Evolutionary conservation across 2,329 filamentous ascomycete genomes (phyloP).

Genomic region (Magnaporthiopsis rhizophila): DNA sequence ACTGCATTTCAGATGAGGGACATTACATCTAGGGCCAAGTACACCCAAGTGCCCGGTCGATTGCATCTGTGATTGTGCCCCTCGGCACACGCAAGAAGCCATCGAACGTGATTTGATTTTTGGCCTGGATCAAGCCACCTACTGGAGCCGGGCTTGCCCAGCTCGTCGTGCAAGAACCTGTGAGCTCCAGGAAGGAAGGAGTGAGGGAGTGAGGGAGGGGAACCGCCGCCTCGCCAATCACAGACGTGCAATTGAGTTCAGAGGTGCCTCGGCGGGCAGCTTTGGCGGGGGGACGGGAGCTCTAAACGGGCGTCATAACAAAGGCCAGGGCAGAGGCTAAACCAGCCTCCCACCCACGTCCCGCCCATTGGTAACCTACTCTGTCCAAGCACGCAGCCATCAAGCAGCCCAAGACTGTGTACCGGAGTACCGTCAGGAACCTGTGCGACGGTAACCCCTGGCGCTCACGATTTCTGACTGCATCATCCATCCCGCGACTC

Average conservation of each 20-base stretch:
- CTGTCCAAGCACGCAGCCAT: not conserved
- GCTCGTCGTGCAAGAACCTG: not conserved
- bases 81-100: not conserved
- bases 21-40: not conserved
- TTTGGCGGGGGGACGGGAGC: not conserved
- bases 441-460: not conserved
- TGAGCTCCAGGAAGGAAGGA: constrained; percentile 2
- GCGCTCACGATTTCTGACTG: not conserved
- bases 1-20: not conserved
- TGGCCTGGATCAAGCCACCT: not conserved
- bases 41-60: not conserved
- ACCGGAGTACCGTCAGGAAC: not conserved
- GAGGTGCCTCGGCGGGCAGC: not conserved
- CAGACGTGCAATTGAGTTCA: not conserved
- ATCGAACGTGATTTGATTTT: no score
- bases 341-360: not conserved
- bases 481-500: not conserved
- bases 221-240: not conserved
- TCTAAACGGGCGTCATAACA: not conserved
- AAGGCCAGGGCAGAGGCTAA: not conserved
- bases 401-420: not conserved
- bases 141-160: not conserved
- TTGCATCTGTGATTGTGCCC: not conserved
- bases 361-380: not conserved
- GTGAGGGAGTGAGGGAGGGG: not conserved